Percentiles rank a stretch among this genome's conserved stretches.
phyloP scores from a whole-genome alignment of 2,329 filamentous ascomycete species.

The Sphaerulina musiva region DNA sequence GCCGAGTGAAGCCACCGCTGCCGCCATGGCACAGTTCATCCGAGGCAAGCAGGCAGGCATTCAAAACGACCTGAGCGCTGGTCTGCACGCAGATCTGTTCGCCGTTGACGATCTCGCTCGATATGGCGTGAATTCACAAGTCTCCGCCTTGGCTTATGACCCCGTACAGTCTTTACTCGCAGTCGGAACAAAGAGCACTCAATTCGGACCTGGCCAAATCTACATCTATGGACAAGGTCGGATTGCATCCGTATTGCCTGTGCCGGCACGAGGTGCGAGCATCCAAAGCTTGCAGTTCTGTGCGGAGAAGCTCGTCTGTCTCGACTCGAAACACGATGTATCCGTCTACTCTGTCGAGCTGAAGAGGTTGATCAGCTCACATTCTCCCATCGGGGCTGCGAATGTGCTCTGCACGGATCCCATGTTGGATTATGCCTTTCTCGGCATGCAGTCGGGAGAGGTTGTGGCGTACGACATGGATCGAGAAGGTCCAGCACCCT shows the following conservation, averaged over 20 bases:
- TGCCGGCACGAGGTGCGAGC: slow-evolving; percentile 61
- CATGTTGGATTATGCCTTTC: slow-evolving; percentile 84
- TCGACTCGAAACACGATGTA: slow-evolving; percentile 82
- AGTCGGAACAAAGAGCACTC: slow-evolving; percentile 80
- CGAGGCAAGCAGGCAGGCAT: slow-evolving; percentile 91
- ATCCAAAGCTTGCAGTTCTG: slow-evolving; percentile 76
- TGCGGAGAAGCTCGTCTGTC: slow-evolving; percentile 73
- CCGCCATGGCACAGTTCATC: slow-evolving; percentile 74
- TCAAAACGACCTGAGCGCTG: slow-evolving; percentile 80
- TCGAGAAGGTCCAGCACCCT: slow-evolving; percentile 65
- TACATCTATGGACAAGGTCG: slow-evolving; percentile 81
- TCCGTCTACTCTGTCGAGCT: slow-evolving; percentile 73
- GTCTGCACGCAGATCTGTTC: slow-evolving; percentile 71
- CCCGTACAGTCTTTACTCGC: slow-evolving; percentile 90
- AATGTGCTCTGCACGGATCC: slow-evolving; percentile 74
- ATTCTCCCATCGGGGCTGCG: slow-evolving; percentile 70
- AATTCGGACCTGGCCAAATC: slow-evolving; percentile 78
- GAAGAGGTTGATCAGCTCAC: slow-evolving; percentile 59
- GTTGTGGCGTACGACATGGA: slow-evolving; percentile 91
- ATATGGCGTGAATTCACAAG: slow-evolving; percentile 63
- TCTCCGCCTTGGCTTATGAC: slow-evolving; percentile 80
- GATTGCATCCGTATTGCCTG: slow-evolving; percentile 66
- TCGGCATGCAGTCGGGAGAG: slow-evolving; percentile 63
- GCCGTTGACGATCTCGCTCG: slow-evolving; percentile 72
- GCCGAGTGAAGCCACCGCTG: too few relatives aligned